These are phyloP conservation scores for Sclerotinia nivalis DNA, from an alignment of 2,329 filamentous ascomycete species.

Conservation along the genomic window DNA sequence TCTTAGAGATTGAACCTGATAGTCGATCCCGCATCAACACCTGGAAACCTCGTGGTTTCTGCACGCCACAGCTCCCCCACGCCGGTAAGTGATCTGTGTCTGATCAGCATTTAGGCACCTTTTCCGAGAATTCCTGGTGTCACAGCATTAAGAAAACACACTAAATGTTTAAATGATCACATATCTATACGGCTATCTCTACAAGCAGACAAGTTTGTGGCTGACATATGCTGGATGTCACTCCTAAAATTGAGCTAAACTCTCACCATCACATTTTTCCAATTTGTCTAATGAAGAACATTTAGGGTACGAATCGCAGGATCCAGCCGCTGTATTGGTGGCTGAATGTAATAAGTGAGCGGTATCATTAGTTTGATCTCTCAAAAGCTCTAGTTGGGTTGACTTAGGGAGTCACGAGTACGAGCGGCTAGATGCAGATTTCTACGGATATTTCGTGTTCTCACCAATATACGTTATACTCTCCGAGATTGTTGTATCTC, in stretches of 20 bases:
- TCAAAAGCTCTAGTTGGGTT: background rate
- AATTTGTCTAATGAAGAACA: background rate
- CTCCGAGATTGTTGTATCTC: background rate
- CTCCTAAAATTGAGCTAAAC: background rate
- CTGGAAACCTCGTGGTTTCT: constrained; percentile 4
- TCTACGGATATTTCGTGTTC: background rate
- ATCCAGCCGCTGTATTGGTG: background rate
- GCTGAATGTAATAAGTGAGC: background rate
- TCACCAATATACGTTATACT: background rate
- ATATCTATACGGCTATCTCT: background rate
- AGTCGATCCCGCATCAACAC: background rate
- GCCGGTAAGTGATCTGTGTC: background rate
- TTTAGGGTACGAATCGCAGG: background rate
- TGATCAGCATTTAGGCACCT: background rate
- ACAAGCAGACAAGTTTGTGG: background rate
- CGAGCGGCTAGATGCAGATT: background rate
- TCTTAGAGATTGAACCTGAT: background rate
- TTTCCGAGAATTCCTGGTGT: background rate
- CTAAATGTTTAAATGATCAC: background rate
- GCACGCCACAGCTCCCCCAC: background rate
- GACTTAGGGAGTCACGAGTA: background rate
- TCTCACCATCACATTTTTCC: background rate
- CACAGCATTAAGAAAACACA: background rate
- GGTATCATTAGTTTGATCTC: background rate
- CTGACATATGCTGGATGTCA: background rate